Percentiles rank a stretch among this genome's conserved stretches.
phyloP scores from a whole-genome alignment of 768 basidiomycete genomes.

The Termitomyces titanicus region DNA sequence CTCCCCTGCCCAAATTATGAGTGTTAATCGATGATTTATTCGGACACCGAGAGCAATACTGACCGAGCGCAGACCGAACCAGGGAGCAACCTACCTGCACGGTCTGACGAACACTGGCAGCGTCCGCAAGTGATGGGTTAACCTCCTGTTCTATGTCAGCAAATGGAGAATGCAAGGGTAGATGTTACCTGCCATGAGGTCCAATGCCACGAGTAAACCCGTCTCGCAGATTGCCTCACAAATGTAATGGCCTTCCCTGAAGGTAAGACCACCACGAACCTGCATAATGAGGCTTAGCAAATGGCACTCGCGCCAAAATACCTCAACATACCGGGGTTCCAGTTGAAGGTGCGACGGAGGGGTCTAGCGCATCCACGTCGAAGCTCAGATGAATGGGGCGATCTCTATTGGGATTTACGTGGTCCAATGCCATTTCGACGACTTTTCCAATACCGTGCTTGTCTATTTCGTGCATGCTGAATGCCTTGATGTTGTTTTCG shows the following conservation, averaged over 20 bases:
- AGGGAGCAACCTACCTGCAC: constrained; percentile 89
- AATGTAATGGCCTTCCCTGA: constrained; percentile 98
- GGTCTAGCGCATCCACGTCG: constrained; percentile 94
- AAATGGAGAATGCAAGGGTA: not conserved
- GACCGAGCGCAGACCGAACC: constrained; percentile 79
- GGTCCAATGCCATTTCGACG: constrained; percentile 93
- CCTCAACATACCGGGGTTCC: constrained; percentile 71
- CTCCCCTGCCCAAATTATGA: constrained; percentile 31
- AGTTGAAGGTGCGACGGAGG: constrained; percentile 92
- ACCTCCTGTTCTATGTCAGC: constrained; percentile 63
- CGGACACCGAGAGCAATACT: constrained; percentile 16
- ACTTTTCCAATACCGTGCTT: constrained; percentile 92
- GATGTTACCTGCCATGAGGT: constrained; percentile 76
- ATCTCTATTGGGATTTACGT: constrained; percentile 83
- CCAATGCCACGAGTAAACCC: constrained; percentile 85
- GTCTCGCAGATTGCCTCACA: constrained; percentile 93
- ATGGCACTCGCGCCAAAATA: not conserved
- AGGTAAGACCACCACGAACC: constrained; percentile 94
- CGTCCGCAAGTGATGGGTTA: constrained; percentile 88
- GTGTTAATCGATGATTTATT: not conserved
- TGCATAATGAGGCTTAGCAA: constrained; percentile 22
- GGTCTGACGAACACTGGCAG: constrained; percentile 75
- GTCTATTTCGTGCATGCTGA: constrained; percentile 90
- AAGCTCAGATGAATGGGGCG: constrained; percentile 93
- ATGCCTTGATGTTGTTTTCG: constrained; percentile 78